These are phyloP conservation scores for Astrephomene gubernaculifera DNA, from an alignment of 139 green algal species.

Conservation along the genomic window DNA sequence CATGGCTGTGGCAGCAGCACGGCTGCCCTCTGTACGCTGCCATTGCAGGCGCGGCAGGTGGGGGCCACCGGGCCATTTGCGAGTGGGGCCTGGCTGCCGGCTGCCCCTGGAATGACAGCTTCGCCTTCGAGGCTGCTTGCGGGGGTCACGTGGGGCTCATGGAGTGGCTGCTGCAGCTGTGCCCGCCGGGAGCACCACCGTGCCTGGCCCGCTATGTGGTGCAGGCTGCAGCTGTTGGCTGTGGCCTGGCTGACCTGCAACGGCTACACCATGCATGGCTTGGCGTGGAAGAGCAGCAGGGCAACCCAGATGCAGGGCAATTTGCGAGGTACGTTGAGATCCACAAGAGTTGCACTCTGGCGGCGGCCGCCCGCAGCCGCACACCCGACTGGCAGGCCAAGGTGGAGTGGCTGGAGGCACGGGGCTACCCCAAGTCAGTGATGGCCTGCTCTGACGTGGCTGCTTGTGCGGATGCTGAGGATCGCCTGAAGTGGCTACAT, in stretches of 20 bases:
- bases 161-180: not conserved
- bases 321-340: not conserved
- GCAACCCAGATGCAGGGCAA: not conserved
- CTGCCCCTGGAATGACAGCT: not conserved
- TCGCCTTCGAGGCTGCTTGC: not conserved
- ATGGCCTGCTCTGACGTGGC: not conserved
- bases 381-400: not conserved
- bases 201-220: not conserved
- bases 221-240: not conserved
- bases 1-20: not conserved
- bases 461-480: not conserved
- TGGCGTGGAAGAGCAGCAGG: not conserved
- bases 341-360: not conserved
- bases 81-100: not conserved
- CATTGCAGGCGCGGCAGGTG: not conserved
- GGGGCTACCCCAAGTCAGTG: not conserved
- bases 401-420: not conserved
- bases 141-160: not conserved
- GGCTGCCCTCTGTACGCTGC: not conserved
- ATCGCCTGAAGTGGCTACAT: not conserved
- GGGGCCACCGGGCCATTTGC: not conserved
- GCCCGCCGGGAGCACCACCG: not conserved
- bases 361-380: not conserved
- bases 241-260: not conserved
- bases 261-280: not conserved